These are phyloP conservation scores for Aspergillus funiculosus DNA, from an alignment of 495 filamentous ascomycete genomes.

Conservation along the genomic window DNA sequence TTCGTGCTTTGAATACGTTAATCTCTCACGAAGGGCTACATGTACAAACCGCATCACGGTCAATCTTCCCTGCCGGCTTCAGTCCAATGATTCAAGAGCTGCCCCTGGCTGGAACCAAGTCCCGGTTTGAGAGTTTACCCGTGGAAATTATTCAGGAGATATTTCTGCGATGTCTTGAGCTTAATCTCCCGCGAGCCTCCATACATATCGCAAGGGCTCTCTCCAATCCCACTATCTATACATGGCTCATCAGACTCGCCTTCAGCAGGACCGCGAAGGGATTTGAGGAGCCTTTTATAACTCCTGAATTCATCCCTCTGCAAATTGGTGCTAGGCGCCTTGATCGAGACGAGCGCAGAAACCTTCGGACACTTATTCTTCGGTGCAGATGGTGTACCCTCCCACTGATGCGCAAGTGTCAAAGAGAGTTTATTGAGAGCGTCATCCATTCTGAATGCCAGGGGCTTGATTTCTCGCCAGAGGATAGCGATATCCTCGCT, in stretches of 20 bases:
- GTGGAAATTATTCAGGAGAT: slow-evolving; percentile 49
- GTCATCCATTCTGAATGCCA: slow-evolving; percentile 25
- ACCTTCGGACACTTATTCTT: slow-evolving; percentile 33
- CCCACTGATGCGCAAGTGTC: slow-evolving; percentile 35
- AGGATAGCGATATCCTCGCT: slow-evolving; percentile 18
- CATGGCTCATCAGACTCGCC: slow-evolving; percentile 39
- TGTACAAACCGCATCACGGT: too few species aligned
- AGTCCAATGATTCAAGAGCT: slow-evolving; percentile 17
- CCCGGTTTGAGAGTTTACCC: slow-evolving; percentile 46
- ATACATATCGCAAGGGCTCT: slow-evolving; percentile 28
- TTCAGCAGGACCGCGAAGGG: slow-evolving; percentile 36
- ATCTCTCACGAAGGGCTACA: too few species aligned
- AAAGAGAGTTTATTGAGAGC: slow-evolving; percentile 35
- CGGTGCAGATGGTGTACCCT: slow-evolving; percentile 44
- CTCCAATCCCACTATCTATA: slow-evolving; percentile 35
- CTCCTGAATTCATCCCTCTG: slow-evolving; percentile 33
- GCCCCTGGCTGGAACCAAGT: slow-evolving; percentile 14
- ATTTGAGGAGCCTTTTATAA: slow-evolving; percentile 30
- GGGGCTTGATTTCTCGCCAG: slow-evolving; percentile 21
- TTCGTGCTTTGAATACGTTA: too few species aligned
- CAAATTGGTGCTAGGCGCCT: slow-evolving; percentile 32
- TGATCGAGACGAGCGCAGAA: slow-evolving; percentile 17
- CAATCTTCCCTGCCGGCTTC: slow-evolving; percentile 6
- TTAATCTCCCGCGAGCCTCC: slow-evolving; percentile 47
- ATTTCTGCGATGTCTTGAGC: slow-evolving; percentile 45